Evolutionary conservation across 2,329 filamentous ascomycete genomes (phyloP).

Genomic region (Alternaria dauci): DNA sequence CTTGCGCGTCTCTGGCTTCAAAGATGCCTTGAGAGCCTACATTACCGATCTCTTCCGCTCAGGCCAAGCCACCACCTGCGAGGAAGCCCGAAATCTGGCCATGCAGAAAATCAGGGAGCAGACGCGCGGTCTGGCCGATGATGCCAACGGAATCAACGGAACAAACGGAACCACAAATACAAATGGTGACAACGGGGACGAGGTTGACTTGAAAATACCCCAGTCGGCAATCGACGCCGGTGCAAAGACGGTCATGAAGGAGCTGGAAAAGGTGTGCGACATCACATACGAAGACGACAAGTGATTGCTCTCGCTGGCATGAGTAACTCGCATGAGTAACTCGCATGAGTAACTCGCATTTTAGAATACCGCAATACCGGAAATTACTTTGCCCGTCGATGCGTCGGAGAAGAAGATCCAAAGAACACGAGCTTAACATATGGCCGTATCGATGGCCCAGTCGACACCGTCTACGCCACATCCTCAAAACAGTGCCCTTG

Average conservation of each 20-base stretch:
- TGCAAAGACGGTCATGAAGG: slow-evolving; percentile 60
- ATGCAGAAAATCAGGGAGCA: slow-evolving; percentile 50
- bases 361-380: background rate
- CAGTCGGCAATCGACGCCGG: slow-evolving; percentile 60
- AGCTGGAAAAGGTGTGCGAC: slow-evolving; percentile 61
- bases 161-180: slow-evolving; percentile 20
- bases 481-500: background rate
- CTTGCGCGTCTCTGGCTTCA: slow-evolving; percentile 67
- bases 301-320: slow-evolving; percentile 10
- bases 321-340: background rate
- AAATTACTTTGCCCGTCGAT: background rate
- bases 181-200: slow-evolving; percentile 50
- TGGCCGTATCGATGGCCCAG: background rate
- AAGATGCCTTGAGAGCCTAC: slow-evolving; percentile 63
- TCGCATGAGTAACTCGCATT: background rate
- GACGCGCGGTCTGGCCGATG: slow-evolving; percentile 24
- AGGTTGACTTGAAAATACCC: slow-evolving; percentile 56
- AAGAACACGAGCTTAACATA: background rate
- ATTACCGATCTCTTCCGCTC: slow-evolving; percentile 65
- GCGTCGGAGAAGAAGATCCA: background rate
- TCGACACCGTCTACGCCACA: background rate
- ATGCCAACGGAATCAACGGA: slow-evolving; percentile 38
- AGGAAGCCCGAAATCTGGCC: slow-evolving; percentile 64
- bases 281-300: slow-evolving; percentile 36
- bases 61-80: slow-evolving; percentile 65